Percentiles rank a stretch among this genome's conserved stretches.
phyloP scores from a whole-genome alignment of 768 basidiomycete genomes.

The Royoungia palumana region DNA sequence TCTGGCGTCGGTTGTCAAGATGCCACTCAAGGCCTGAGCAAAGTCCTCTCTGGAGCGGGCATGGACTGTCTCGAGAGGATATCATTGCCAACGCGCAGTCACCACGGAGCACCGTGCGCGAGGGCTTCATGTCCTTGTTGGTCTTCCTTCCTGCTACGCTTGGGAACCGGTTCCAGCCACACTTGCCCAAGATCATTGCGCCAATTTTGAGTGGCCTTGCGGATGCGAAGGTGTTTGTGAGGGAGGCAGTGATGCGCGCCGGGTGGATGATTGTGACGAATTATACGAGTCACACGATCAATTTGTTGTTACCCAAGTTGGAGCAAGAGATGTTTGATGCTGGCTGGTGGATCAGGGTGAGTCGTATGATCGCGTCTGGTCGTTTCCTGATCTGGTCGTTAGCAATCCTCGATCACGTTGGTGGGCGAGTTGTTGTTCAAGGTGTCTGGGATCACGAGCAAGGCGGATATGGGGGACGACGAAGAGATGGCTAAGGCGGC shows the following conservation, averaged over 20 bases:
- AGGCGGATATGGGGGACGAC: conserved; percentile 73
- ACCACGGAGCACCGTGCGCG: conserved; percentile 84
- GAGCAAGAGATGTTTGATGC: conserved; percentile 94
- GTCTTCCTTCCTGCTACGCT: conserved; percentile 96
- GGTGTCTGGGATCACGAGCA: conserved; percentile 92
- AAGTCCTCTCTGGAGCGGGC: conserved; percentile 93
- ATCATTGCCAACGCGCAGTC: conserved; percentile 91
- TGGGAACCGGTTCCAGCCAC: conserved; percentile 93
- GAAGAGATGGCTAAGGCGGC: conserved; percentile 61
- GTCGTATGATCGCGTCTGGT: conserved; percentile 19
- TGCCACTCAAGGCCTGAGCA: conserved; percentile 94
- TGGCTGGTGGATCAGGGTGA: conserved; percentile 90
- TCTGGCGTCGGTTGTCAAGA: too few species aligned
- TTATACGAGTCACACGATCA: conserved; percentile 89
- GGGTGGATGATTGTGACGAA: conserved; percentile 97
- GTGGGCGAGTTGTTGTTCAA: conserved; percentile 96
- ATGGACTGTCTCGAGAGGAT: conserved; percentile 94
- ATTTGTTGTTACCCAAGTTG: conserved; percentile 89
- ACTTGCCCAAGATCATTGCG: conserved; percentile 89
- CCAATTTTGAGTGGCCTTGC: conserved; percentile 91
- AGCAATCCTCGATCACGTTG: conserved; percentile 95
- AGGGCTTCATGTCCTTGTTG: conserved; percentile 97
- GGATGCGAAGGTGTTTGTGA: conserved; percentile 90
- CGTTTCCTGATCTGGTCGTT: not conserved
- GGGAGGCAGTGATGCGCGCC: conserved; percentile 98